These are phyloP conservation scores for Mycosphaerella arachidis DNA, from an alignment of 2,329 filamentous ascomycete genomes.

Conservation along the genomic window DNA sequence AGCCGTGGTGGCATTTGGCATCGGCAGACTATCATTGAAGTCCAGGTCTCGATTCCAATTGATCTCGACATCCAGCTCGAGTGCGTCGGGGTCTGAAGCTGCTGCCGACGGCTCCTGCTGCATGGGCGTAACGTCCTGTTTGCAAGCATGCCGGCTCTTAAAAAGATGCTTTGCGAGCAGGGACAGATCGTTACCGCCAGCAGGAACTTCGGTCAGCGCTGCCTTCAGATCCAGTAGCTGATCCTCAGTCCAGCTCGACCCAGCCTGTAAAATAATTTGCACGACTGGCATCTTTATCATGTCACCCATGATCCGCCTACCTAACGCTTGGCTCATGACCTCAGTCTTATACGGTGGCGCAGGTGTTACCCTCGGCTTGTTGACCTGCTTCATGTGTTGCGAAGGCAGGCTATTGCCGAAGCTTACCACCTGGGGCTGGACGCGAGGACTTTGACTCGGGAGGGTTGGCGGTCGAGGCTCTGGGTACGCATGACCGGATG, in stretches of 20 bases:
- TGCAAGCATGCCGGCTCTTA: neutral
- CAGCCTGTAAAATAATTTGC: neutral
- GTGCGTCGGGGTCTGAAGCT: neutral
- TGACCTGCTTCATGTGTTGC: neutral
- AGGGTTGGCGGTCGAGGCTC: neutral
- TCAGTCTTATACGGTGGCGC: neutral
- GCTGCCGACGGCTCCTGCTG: neutral
- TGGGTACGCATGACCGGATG: neutral
- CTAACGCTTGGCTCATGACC: neutral
- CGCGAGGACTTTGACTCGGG: neutral
- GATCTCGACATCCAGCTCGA: conserved; percentile 9
- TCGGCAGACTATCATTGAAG: conserved; percentile 6
- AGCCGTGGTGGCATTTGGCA: conserved; percentile 1
- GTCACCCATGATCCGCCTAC: neutral
- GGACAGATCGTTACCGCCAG: neutral
- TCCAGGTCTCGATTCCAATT: conserved; percentile 10
- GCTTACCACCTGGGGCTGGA: neutral
- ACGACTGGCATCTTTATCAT: neutral
- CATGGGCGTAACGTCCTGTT: neutral
- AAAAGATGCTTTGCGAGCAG: neutral
- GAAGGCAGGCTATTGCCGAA: neutral
- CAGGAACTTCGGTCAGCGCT: neutral
- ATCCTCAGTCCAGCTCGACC: neutral
- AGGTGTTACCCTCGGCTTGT: neutral
- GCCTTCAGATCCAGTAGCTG: conserved; percentile 1